Evolutionary conservation across 306 rosid genomes (phyloP), one percentile per base, ranked within the genome.

Genomic region (Prosopis cineraria): DNA sequence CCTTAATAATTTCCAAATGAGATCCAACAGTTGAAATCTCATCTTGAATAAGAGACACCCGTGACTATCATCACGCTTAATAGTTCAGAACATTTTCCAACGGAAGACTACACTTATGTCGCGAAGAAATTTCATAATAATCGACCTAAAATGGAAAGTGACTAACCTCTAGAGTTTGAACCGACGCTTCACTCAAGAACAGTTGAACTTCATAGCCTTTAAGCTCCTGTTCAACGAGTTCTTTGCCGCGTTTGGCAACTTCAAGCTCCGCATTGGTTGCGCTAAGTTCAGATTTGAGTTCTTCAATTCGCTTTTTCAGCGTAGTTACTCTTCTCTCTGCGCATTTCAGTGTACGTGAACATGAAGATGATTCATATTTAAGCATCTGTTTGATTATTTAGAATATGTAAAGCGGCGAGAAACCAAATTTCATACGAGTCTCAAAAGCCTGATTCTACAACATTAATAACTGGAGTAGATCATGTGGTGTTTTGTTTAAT

Each of bases 121-220:
- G 47, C 55, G 37, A 64, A 41, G 10, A 14, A 76, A 62, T 64
- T 37, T 36, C 34, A 60, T 29, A 17, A 68, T 65, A 64, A 80
- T 13, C 62, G 4, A 68, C 56, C 37, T 10, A 59, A 63, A 78
- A 58, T 10, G 20, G 41, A 73, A 27, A 55, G 34, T 6, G 77
- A 68, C 27, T 43, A 75, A 92, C 97, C 91, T 87, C 86, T 11
- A 87, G 91, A 13, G 90, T 85, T 83, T 91, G 94, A 76, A 78
- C 82, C 1, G 93, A 86, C 79, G 91, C 73, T 66, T 88, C 90
- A 56, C 47, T 83, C 84, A 86, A 0, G 68, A 88, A 83, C 70
- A 86, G 82, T 82, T 93, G 93, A 77, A 93, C 91, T 83, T 93
- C 98, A 79, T 80, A 88, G 69, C 98, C 98, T 80, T 83, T 87